phyloP scores from a whole-genome alignment of 1,284 basidiomycete species.

The Rhizoctonia solani region DNA sequence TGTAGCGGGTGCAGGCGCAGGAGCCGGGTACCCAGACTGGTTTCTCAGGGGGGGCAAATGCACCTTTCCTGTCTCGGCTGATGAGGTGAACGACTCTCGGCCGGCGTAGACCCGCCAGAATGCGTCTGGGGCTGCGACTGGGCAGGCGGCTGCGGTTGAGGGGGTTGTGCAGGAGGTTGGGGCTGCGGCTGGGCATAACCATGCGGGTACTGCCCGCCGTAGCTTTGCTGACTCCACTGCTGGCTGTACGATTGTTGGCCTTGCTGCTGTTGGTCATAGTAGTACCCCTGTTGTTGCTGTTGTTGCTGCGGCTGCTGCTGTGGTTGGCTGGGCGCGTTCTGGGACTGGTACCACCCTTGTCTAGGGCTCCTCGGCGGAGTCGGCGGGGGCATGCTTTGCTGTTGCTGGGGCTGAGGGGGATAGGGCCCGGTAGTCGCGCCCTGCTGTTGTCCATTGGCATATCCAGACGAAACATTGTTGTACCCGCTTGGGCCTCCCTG shows the following conservation, averaged over 20 bases:
- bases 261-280: constrained; percentile 27
- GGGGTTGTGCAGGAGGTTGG: not conserved
- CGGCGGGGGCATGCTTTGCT: constrained; percentile 10
- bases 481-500: not conserved
- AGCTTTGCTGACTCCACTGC: not conserved
- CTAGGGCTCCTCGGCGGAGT: constrained; percentile 5
- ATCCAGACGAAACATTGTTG: not conserved
- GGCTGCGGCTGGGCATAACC: not conserved
- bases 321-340: constrained; percentile 22
- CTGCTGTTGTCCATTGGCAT: not conserved
- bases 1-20: no score
- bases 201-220: not conserved
- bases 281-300: constrained; percentile 33
- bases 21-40: constrained; percentile 3
- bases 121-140: no score
- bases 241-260: constrained; percentile 23
- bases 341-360: not conserved
- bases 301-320: constrained; percentile 33
- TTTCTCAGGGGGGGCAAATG: constrained; percentile 37
- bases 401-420: constrained; percentile 34
- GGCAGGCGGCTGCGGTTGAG: constrained; percentile 1
- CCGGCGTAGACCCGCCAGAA: constrained; percentile 22
- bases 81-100: constrained; percentile 31
- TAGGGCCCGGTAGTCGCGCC: no score
- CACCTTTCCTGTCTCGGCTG: constrained; percentile 20